Base-by-base conservation (phyloP, 352 stramenopile species). In the Phytophthora nicotianae region DNA sequence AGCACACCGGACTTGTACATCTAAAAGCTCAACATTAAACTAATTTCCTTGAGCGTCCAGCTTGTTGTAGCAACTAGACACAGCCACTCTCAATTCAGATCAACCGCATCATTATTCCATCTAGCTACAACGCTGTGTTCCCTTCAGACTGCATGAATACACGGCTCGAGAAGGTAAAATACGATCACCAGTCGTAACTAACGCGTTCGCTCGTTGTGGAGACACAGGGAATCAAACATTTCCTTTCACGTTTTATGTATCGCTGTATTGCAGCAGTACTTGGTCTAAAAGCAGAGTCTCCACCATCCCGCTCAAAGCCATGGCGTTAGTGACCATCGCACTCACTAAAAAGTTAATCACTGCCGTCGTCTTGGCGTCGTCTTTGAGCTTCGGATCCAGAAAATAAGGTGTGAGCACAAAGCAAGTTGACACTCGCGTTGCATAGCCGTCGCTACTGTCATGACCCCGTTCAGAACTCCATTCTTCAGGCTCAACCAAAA, bases 101-200 rank as follows among this genome's bases (percentile, higher is more conserved):
- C 83, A 92, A 90, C 83, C 81, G 90, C 81, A 92, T 90, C 79
- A 90, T 92, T 81, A 92, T 90, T 26, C 81, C 83, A 20, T 92
- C 83, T 2, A 81, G 77, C 1, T 78, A 92, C 9, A 92, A 63
- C 3, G 75, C 79, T 19, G 83, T 74, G 46, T 90, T 79, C 13
- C 74, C 77, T 29, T 29, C 24, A 29, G 24, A 29, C 2, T 29
- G 24, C 24, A 29, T 29, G 4, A 29, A 29, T 29, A 29, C 24
- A 29, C 24, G 0, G 24, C 4, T 29, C 24, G 24, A 29, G 24
- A 7, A 29, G 24, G 4, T 29, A 29, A 7, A 4, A 7, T 29
- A 29, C 24, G n/a, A n/a, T n/a, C n/a, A n/a, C n/a, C n/a, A n/a
- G n/a, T n/a, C n/a, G n/a, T n/a, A n/a, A n/a, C n/a, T n/a, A n/a